Evolutionary conservation across 371 early-diverging fungal genomes (phyloP).

Genomic region (Mucor mucedo): DNA sequence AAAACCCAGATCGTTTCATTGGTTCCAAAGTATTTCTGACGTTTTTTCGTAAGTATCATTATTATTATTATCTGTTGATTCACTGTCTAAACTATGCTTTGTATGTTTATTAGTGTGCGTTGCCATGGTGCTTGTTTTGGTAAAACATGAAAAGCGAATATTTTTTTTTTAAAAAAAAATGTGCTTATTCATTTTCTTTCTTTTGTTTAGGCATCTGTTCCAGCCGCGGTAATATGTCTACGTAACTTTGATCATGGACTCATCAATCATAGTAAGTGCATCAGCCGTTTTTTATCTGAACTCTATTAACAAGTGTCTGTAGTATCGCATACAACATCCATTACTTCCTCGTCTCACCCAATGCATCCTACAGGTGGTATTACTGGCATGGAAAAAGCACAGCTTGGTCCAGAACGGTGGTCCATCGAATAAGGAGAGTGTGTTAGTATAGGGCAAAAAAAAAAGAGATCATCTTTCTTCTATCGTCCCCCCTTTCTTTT

Average conservation of each 20-base stretch:
- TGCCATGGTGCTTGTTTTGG: conserved; percentile 38
- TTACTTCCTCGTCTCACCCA: conserved; percentile 23
- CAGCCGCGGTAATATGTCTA: conserved; percentile 31
- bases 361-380: conserved; percentile 30
- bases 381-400: conserved; percentile 4
- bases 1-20: conserved; percentile 57
- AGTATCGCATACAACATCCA: conserved; percentile 34
- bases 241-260: conserved; percentile 37
- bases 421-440: conserved; percentile 27
- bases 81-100: not conserved
- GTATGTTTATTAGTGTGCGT: conserved; percentile 33
- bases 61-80: not conserved
- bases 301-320: not conserved
- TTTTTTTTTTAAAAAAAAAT: too few relatives aligned
- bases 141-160: conserved; percentile 1
- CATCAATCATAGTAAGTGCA: conserved; percentile 36
- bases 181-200: not conserved
- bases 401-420: conserved; percentile 25
- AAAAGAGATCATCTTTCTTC: not conserved
- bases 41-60: conserved; percentile 58
- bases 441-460: not conserved
- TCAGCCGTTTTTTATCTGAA: not conserved
- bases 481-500: not conserved
- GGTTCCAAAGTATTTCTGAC: conserved; percentile 71
- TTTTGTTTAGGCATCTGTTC: conserved; percentile 30